A percentile compares a stretch with the other conserved stretches of the same genome.
phyloP scores from a whole-genome alignment of 768 basidiomycete species.

The Suillus americanus region DNA sequence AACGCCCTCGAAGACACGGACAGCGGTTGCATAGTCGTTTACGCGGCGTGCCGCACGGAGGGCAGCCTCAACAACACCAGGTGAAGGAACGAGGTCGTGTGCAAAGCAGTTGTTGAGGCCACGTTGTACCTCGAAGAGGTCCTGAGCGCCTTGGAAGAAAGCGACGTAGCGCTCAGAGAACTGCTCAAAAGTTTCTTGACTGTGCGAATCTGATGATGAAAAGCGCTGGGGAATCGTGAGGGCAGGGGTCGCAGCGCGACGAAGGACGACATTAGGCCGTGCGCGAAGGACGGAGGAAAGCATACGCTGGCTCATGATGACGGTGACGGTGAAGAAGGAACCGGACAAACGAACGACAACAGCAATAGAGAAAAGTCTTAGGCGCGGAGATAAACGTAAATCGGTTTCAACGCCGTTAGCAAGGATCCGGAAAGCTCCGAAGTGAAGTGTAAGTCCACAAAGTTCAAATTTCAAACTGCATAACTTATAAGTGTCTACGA shows the following conservation, averaged over 20 bases:
- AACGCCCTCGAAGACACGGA: constrained; percentile 93
- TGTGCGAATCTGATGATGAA: constrained; percentile 58
- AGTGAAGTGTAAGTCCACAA: background rate
- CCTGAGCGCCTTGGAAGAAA: constrained; percentile 92
- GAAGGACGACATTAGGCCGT: constrained; percentile 44
- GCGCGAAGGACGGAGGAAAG: constrained; percentile 64
- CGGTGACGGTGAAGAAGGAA: constrained; percentile 19
- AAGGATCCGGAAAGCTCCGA: background rate
- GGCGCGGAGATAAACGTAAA: constrained; percentile 3
- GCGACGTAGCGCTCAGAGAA: constrained; percentile 92
- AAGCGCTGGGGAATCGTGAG: constrained; percentile 36
- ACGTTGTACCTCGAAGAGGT: constrained; percentile 98
- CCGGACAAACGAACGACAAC: background rate
- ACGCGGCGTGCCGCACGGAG: constrained; percentile 86
- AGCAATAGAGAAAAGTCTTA: background rate
- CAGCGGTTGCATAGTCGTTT: constrained; percentile 96
- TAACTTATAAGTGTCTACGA: background rate
- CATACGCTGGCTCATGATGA: constrained; percentile 57
- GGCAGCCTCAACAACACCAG: constrained; percentile 83
- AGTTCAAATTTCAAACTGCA: too few relatives aligned
- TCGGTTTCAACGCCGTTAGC: background rate
- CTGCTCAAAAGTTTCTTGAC: constrained; percentile 89
- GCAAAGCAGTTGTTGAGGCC: constrained; percentile 99
- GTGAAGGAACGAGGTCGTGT: constrained; percentile 91
- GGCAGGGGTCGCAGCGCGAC: constrained; percentile 39